Percentiles rank a stretch among this genome's conserved stretches.
These are phyloP conservation scores for Yamadazyma blattariae DNA, from an alignment of 1,139 yeast genomes.

Conservation along the genomic window DNA sequence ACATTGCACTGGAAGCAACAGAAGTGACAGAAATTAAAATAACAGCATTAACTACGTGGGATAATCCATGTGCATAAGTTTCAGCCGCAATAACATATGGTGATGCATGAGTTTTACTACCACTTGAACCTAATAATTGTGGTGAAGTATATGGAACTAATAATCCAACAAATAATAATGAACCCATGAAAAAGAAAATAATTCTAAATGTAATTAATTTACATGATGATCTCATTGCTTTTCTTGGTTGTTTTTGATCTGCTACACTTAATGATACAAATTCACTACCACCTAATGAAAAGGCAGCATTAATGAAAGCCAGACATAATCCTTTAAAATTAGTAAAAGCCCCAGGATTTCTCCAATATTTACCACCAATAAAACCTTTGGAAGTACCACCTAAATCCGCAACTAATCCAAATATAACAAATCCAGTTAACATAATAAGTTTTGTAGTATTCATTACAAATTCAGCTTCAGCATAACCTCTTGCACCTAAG, in stretches of 20 bases:
- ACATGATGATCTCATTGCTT: constrained; percentile 41
- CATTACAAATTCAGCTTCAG: constrained; percentile 43
- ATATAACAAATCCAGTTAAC: constrained; percentile 38
- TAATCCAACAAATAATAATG: constrained; percentile 40
- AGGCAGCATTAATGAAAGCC: constrained; percentile 38
- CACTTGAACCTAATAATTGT: constrained; percentile 37
- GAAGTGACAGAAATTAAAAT: constrained; percentile 45
- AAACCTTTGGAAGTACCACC: constrained; percentile 41
- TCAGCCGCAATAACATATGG: constrained; percentile 47
- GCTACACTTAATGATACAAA: constrained; percentile 41
- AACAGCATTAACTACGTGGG: constrained; percentile 42
- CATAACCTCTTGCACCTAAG: constrained; percentile 43
- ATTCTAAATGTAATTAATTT: constrained; percentile 41
- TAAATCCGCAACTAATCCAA: constrained; percentile 37
- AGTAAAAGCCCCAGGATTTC: constrained; percentile 37
- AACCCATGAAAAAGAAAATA: constrained; percentile 37
- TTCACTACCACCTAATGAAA: constrained; percentile 40
- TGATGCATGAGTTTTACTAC: constrained; percentile 37
- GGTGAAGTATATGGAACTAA: constrained; percentile 40
- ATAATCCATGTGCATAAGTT: constrained; percentile 34
- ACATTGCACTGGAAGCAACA: constrained; percentile 44
- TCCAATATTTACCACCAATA: constrained; percentile 50
- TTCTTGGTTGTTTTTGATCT: constrained; percentile 40
- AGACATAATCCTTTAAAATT: constrained; percentile 39
- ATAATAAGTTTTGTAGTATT: constrained; percentile 35